Evolutionary conservation across 2,329 filamentous ascomycete genomes (phyloP).

Genomic region (Verticillium tricorpus): DNA sequence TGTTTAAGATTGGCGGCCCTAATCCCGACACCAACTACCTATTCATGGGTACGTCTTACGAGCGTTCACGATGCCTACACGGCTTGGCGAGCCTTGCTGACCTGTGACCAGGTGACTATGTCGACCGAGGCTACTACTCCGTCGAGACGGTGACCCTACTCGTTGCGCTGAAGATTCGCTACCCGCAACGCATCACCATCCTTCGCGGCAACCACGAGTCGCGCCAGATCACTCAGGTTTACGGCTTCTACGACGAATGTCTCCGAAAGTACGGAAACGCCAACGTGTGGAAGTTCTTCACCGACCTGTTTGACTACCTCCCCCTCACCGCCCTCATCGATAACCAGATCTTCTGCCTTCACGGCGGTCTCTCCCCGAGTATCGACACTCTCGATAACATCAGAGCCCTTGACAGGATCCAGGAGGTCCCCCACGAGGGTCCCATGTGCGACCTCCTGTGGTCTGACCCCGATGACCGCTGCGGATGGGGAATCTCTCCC

Average conservation of each 20-base stretch:
- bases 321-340: constrained; percentile 96
- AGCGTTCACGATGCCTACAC: constrained; percentile 2
- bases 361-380: constrained; percentile 93
- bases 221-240: constrained; percentile 97
- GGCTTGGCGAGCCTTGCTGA: constrained; percentile 11
- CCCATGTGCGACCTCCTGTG: constrained; percentile 97
- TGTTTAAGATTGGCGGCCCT: constrained; percentile 97
- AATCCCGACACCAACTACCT: constrained; percentile 99
- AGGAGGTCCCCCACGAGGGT: constrained; percentile 97
- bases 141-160: constrained; percentile 97
- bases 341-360: constrained; percentile 98
- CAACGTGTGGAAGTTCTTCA: constrained; percentile 99
- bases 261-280: constrained; percentile 98
- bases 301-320: constrained; percentile 97
- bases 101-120: constrained; percentile 75
- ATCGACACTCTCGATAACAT: constrained; percentile 97
- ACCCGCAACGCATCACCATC: constrained; percentile 96
- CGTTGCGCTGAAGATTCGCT: constrained; percentile 95
- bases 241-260: constrained; percentile 99
- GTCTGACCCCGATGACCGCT: constrained; percentile 96
- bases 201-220: constrained; percentile 99
- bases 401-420: constrained; percentile 87
- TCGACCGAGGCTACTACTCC: constrained; percentile 97
- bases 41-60: constrained; percentile 76
- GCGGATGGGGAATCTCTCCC: constrained; percentile 93